phyloP scores from a whole-genome alignment of 345 rosid species.

The Excoecaria agallocha region DNA sequence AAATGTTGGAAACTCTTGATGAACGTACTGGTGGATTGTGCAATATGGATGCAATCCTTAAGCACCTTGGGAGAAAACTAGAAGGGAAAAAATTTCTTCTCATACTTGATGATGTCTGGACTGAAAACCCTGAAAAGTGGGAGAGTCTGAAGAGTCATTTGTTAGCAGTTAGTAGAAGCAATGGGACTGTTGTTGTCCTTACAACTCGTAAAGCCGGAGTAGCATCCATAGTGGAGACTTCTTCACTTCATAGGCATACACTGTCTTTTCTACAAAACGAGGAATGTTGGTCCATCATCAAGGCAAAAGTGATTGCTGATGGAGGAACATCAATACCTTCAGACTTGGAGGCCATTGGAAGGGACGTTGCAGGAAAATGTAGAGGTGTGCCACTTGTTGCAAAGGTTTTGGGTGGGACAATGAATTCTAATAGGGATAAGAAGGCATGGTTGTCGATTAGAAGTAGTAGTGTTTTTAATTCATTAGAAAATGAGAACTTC shows the following conservation, averaged over 20 bases:
- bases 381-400: too few relatives aligned
- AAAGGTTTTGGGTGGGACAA: neutral
- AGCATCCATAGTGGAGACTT: conserved; percentile 10
- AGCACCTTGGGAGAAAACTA: neutral
- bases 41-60: neutral
- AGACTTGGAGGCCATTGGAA: conserved; percentile 20
- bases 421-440: neutral
- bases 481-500: neutral
- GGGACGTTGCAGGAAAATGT: conserved; percentile 17
- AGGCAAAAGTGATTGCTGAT: neutral
- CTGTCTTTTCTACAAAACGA: neutral
- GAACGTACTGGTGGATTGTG: neutral
- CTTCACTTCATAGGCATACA: neutral
- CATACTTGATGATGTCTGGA: conserved; percentile 28
- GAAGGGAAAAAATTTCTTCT: conserved; percentile 10
- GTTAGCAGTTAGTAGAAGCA: neutral
- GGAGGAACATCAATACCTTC: neutral
- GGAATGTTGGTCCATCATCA: conserved; percentile 22
- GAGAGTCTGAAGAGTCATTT: conserved; percentile 4
- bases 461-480: conserved; percentile 13
- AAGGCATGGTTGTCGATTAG: conserved; percentile 14
- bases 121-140: conserved; percentile 12
- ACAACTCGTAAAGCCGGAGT: conserved; percentile 21
- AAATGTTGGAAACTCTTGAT: conserved; percentile 10
- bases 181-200: conserved; percentile 7